These are phyloP conservation scores for Bipolaris cookei DNA, from an alignment of 2,329 filamentous ascomycete genomes.

Conservation along the genomic window DNA sequence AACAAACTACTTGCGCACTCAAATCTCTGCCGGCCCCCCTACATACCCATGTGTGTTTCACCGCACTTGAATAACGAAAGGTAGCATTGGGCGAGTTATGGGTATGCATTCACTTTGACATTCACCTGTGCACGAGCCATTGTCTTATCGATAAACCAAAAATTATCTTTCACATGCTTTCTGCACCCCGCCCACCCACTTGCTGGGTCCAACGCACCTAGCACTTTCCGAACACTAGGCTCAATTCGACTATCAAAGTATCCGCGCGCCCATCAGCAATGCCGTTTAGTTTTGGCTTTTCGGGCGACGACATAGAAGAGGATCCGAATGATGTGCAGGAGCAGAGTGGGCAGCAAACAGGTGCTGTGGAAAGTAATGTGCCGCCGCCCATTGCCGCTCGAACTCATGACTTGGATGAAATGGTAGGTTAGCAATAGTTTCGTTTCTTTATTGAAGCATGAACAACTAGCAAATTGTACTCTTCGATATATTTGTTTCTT, in stretches of 20 bases:
- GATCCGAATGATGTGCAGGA: slow-evolving; percentile 48
- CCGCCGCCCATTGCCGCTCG: slow-evolving; percentile 47
- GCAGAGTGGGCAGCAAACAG: slow-evolving; percentile 8
- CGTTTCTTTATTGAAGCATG: too few species aligned
- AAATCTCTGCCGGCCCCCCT: too few species aligned
- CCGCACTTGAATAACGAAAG: background rate
- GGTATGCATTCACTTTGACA: background rate
- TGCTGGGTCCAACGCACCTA: background rate
- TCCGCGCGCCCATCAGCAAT: slow-evolving; percentile 19
- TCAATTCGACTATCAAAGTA: background rate
- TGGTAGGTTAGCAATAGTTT: slow-evolving; percentile 49
- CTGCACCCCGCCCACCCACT: slow-evolving; percentile 2
- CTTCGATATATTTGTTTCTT: too few species aligned
- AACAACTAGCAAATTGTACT: too few species aligned
- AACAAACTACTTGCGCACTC: background rate
- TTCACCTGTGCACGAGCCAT: slow-evolving; percentile 24
- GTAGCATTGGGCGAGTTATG: background rate
- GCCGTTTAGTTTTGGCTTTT: slow-evolving; percentile 64
- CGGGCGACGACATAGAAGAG: slow-evolving; percentile 64
- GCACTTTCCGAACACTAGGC: background rate
- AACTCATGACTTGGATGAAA: slow-evolving; percentile 54
- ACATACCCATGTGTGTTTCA: background rate
- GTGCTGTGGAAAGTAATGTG: slow-evolving; percentile 17
- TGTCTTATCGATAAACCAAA: slow-evolving; percentile 35
- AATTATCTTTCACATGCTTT: slow-evolving; percentile 23